Evolutionary conservation across 2,329 filamentous ascomycete species (phyloP), one percentile per base, ranked within the genome.

Genomic region (Cercospora sp.): DNA sequence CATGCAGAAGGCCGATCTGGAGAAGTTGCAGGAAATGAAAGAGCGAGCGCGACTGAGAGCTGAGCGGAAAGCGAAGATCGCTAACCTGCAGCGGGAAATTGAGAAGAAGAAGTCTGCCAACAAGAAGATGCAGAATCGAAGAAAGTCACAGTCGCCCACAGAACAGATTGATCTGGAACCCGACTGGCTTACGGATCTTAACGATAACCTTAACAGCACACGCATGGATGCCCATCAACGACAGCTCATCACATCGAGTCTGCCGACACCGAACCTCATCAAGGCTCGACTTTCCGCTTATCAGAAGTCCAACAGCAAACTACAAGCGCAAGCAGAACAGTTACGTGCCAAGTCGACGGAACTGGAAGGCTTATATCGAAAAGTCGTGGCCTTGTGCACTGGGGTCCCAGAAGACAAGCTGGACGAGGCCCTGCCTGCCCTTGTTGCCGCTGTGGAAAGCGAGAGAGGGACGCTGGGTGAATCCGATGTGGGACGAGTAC

Each of bases 401-500:
- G 89, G 89, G 8, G 91, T 94, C 36, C 86, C 88, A 0, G 93
- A 96, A 69, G 85, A 86, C 8, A 87, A 92, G 67, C 91, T 98
- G 13, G 95, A 98, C 73, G 87, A 88, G 66, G 87, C 93, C 62
- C 84, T 97, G 0, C 91, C 93, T 63, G 89, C 89, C 2, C 83
- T 99, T 53, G 87, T 96, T 58, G 89, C 92, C 70, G 95, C 95
- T 2, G 91, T 98, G 2, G 94, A 97, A 80, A 97, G 93, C 75
- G 94, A 97, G 78, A 87, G 71, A 57, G 72, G 73, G 1, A 71
- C 68, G 4, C 60, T 76, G 42, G 72, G 71, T 7, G 73, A 75
- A 42, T 65, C 78, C 60, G 92, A 96, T 76, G 88, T 94, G 8
- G 88, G 87, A 0, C 83, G 93, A 8, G 91, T 97, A 12, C 85